Evolutionary conservation across 2,329 filamentous ascomycete genomes (phyloP).

Genomic region (Coniochaeta ligniaria): DNA sequence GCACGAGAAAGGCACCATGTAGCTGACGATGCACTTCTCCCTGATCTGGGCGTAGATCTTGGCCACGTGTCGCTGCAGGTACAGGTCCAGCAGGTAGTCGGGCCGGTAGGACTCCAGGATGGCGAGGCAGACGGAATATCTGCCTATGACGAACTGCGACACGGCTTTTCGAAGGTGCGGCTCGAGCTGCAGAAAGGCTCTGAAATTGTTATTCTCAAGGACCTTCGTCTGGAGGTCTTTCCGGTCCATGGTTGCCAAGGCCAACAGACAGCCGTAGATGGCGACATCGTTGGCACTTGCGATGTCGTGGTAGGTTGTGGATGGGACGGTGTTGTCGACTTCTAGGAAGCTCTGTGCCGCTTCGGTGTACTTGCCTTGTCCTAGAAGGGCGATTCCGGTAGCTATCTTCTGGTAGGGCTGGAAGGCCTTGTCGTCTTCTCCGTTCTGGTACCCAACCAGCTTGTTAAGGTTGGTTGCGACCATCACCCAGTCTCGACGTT

Average conservation of each 20-base stretch:
- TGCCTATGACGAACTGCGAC: conserved; percentile 79
- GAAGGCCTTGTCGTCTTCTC: conserved; percentile 32
- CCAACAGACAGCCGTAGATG: conserved; percentile 83
- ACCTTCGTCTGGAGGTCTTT: conserved; percentile 66
- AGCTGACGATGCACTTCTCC: conserved; percentile 88
- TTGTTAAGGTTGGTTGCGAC: conserved; percentile 57
- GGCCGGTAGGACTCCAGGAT: conserved; percentile 74
- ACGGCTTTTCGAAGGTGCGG: conserved; percentile 91
- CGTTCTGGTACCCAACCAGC: conserved; percentile 40
- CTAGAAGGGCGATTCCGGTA: conserved; percentile 42
- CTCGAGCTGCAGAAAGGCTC: conserved; percentile 83
- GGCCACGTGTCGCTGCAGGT: conserved; percentile 68
- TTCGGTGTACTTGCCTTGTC: conserved; percentile 40
- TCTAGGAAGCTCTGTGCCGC: conserved; percentile 68
- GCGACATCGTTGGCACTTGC: conserved; percentile 83
- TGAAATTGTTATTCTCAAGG: conserved; percentile 74
- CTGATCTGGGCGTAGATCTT: conserved; percentile 69
- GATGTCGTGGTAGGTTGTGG: conserved; percentile 58
- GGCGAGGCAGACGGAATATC: conserved; percentile 77
- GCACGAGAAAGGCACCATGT: conserved; percentile 82
- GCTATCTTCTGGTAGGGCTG: conserved; percentile 46
- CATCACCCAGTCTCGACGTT: conserved; percentile 69
- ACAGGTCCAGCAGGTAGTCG: conserved; percentile 87
- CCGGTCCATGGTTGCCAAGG: conserved; percentile 83
- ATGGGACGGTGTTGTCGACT: conserved; percentile 44